Evolutionary conservation across 768 basidiomycete genomes (phyloP).

Genomic region (Tylopilus sp.): DNA sequence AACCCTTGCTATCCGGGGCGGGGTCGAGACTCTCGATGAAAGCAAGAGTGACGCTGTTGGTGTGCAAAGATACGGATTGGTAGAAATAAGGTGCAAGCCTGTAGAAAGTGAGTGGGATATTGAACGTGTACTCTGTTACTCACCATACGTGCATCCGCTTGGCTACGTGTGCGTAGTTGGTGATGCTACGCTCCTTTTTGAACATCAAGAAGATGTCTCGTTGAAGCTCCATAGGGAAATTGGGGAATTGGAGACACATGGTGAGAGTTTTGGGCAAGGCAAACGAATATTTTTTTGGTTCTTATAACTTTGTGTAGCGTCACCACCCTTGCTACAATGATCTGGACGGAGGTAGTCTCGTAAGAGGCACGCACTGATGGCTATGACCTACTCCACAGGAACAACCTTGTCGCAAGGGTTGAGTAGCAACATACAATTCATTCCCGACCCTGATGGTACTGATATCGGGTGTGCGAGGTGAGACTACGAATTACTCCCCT

Average conservation of each 20-base stretch:
- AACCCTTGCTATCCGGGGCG: no score
- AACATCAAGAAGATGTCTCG: not conserved
- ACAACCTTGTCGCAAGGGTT: no score
- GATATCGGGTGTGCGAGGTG: no score
- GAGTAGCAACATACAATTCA: no score
- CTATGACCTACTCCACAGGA: no score
- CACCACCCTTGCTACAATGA: no score
- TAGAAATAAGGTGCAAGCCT: not conserved
- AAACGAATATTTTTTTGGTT: not conserved
- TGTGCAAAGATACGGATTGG: not conserved
- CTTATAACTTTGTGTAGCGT: not conserved
- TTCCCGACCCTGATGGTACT: no score
- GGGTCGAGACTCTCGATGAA: not conserved
- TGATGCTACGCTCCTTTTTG: not conserved
- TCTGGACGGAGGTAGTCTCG: no score
- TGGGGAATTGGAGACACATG: not conserved
- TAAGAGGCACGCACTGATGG: no score
- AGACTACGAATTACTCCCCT: no score
- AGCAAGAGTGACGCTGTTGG: not conserved
- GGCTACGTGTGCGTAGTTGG: not conserved
- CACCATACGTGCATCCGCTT: not conserved
- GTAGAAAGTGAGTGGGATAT: not conserved
- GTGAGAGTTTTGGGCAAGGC: not conserved
- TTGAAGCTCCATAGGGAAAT: not conserved
- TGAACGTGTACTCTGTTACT: not conserved